Evolutionary conservation across 139 green algal genomes (phyloP).

Genomic region (Chlamydomonas sp.): DNA sequence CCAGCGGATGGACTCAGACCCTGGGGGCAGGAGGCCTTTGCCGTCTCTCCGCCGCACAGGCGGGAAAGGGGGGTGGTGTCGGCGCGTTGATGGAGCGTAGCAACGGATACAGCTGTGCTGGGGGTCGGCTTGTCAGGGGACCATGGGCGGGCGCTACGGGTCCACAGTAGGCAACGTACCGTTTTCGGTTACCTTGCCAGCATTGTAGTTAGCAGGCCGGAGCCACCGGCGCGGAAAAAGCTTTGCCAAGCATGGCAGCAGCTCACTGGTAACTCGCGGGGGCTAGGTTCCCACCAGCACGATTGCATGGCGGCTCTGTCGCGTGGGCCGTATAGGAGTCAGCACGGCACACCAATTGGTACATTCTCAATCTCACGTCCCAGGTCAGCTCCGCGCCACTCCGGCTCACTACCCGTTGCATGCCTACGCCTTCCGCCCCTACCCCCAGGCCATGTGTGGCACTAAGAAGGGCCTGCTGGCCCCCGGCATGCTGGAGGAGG

Average conservation of each 20-base stretch:
- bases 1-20: background rate
- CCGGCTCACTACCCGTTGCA: background rate
- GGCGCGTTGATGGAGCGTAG: background rate
- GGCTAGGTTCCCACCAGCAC: background rate
- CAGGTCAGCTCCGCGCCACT: background rate
- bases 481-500: constrained; percentile 63
- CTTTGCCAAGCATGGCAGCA: no score
- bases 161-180: background rate
- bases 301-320: background rate
- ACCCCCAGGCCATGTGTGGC: constrained; percentile 48
- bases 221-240: no score
- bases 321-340: no score
- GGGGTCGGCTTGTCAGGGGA: no score
- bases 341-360: background rate
- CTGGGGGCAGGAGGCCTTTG: background rate
- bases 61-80: background rate
- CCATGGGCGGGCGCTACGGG: background rate
- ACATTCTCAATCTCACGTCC: background rate
- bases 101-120: no score
- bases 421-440: background rate
- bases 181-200: background rate
- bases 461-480: constrained; percentile 64
- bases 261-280: background rate
- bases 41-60: background rate
- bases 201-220: no score